Conservation (phyloP, 2,329 filamentous ascomycete genomes). For the Exophiala oligosperma region DNA sequence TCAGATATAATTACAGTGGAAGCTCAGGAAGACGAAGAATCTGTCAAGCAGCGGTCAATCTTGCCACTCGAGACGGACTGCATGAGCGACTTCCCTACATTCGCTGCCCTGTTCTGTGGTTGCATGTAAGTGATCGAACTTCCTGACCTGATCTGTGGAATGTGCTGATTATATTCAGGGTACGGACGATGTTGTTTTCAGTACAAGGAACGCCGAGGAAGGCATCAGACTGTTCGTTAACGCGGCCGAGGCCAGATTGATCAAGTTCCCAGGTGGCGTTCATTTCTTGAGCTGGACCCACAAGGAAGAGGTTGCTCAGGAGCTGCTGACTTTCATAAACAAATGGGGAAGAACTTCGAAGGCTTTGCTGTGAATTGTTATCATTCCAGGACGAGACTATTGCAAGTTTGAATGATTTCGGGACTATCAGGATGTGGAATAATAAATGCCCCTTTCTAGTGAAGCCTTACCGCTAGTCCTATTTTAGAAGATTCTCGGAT, state of each 20-base stretch:
- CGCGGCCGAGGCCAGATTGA: slow-evolving; percentile 44
- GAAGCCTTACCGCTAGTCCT: no score
- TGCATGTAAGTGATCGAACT: slow-evolving; percentile 34
- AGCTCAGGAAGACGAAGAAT: slow-evolving; percentile 49
- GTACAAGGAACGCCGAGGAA: slow-evolving; percentile 43
- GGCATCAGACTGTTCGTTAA: slow-evolving; percentile 51
- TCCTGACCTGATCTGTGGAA: no score
- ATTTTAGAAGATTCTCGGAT: no score
- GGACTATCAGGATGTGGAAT: no score
- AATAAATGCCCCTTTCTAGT: no score
- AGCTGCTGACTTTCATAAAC: slow-evolving; percentile 41
- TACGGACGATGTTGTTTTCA: slow-evolving; percentile 43
- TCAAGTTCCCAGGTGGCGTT: slow-evolving; percentile 47
- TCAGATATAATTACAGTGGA: slow-evolving; percentile 49
- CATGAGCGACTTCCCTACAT: slow-evolving; percentile 48
- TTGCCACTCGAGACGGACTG: slow-evolving; percentile 51
- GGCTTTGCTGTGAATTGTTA: no score
- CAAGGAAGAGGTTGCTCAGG: slow-evolving; percentile 44
- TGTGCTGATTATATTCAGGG: slow-evolving; percentile 27
- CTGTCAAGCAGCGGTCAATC: slow-evolving; percentile 51
- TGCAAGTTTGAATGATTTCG: no score
- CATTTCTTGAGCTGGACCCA: slow-evolving; percentile 52
- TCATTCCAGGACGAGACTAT: no score
- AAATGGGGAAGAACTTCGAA: not conserved
- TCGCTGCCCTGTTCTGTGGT: slow-evolving; percentile 52